Base-by-base conservation (phyloP, 2,329 filamentous ascomycete genomes). In the Colletotrichum sp. region DNA sequence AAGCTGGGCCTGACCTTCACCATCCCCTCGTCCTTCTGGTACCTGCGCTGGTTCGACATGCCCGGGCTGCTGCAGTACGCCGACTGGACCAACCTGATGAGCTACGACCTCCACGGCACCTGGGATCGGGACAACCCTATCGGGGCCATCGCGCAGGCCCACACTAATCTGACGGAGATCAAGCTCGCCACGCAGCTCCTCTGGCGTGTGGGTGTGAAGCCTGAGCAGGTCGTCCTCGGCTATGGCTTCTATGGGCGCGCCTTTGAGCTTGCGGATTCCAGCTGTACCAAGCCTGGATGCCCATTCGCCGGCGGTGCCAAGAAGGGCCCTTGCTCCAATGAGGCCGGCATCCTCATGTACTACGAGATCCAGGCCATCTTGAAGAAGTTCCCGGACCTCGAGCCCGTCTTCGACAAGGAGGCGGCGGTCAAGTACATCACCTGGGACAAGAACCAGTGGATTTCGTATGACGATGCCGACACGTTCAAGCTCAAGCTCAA, bases 201-300 rank as follows among this genome's bases (percentile, higher is more conserved):
- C 4, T 90, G 89, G 87, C 82, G 86, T 8, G 85, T 83, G 34
- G 78, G 85, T 32, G 81, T 91, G 21, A 72, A 82, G 3, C 84
- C 88, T 0, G 61, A 74, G 0, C 86, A 88, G 48, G 81, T 91
- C 8, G 81, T 79, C 7, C 71, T 91, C 1, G 88, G 88, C 7
- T 55, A 21, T 8, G 43, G 30, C 32, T 63, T 74, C 38, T 74
- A 63, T n/a, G 65, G 65, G 10, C 21, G 55, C 9, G 8, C 65
- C 16, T 69, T 74, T 36, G 24, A 60, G 38, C 64, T 74, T 2
- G 32, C 32, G 16, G 58, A 75, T 57, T 3, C 72, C 77, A 18
- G n/a, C 80, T 12, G 67, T 28, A 26, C 30, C 9, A 71, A 12
- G 9, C 67, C 81, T 1, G 78, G 80, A 3, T 82, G 80, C 38